These are phyloP conservation scores for Laetiporus sulphureus DNA, from an alignment of 1,284 basidiomycete species.

Conservation along the genomic window DNA sequence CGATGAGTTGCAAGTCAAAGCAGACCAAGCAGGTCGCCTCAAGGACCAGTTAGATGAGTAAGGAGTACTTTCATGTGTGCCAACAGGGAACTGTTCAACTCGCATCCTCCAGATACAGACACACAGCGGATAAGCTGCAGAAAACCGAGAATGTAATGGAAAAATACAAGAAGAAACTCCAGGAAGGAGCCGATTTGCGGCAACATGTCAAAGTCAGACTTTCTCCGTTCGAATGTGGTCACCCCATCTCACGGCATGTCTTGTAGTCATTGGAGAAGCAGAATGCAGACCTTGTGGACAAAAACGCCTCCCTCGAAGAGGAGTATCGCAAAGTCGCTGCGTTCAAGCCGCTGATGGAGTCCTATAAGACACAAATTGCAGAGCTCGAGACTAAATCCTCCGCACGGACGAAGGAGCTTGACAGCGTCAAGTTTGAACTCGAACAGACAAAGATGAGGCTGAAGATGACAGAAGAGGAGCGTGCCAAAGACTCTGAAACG, in stretches of 20 bases:
- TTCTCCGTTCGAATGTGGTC: background rate
- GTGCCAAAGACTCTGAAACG: constrained; percentile 77
- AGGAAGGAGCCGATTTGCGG: constrained; percentile 86
- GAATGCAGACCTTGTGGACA: constrained; percentile 87
- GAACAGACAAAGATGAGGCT: constrained; percentile 69
- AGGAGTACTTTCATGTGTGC: constrained; percentile 17
- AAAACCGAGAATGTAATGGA: constrained; percentile 98
- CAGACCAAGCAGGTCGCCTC: constrained; percentile 71
- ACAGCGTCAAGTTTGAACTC: constrained; percentile 69
- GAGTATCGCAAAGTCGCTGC: constrained; percentile 83
- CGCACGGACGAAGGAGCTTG: constrained; percentile 61
- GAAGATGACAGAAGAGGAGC: constrained; percentile 63
- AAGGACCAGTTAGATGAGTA: constrained; percentile 96
- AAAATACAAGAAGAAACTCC: constrained; percentile 98
- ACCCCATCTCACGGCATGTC: constrained; percentile 4
- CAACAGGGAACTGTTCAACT: background rate
- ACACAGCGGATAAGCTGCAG: constrained; percentile 84
- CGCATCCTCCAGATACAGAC: constrained; percentile 56
- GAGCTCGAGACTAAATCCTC: constrained; percentile 74
- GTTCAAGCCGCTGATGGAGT: constrained; percentile 88
- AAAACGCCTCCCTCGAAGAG: constrained; percentile 85
- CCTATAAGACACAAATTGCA: constrained; percentile 84
- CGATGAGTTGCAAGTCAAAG: constrained; percentile 77
- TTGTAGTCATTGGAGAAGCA: constrained; percentile 84
- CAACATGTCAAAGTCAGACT: constrained; percentile 77